A percentile compares a stretch with the other conserved stretches of the same genome.
These are phyloP conservation scores for Podaxis sp. DNA, from an alignment of 768 basidiomycete genomes.

Conservation along the genomic window DNA sequence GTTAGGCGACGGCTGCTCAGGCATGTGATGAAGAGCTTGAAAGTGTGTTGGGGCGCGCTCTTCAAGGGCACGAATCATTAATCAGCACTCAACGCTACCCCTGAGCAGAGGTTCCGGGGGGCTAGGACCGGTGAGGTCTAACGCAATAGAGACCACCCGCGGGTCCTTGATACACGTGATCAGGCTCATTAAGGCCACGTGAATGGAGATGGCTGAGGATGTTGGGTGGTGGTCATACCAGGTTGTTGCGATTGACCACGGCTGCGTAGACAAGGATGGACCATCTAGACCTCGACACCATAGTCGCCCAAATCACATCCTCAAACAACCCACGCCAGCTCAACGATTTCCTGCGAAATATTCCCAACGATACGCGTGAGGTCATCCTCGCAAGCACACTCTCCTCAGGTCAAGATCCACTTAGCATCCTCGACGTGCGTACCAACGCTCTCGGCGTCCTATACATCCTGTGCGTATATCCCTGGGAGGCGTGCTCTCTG, in stretches of 20 bases:
- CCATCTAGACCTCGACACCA: conserved; percentile 11
- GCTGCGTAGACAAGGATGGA: conserved; percentile 1
- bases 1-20: too few species aligned
- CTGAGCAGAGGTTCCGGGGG: too few species aligned
- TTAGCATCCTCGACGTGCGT: conserved; percentile 52
- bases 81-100: too few species aligned
- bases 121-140: too few species aligned
- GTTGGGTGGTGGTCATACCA: neutral
- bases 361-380: conserved; percentile 59
- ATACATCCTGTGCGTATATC: conserved; percentile 64
- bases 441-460: conserved; percentile 63
- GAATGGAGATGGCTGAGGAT: neutral
- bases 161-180: neutral
- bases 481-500: neutral
- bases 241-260: too few species aligned
- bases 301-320: conserved; percentile 39
- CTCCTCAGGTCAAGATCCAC: conserved; percentile 64
- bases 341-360: conserved; percentile 42
- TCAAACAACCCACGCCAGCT: conserved; percentile 33
- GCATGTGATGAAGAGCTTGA: too few species aligned
- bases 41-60: too few species aligned
- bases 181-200: neutral
- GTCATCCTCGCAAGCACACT: conserved; percentile 51
- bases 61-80: too few species aligned
- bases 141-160: too few species aligned